Base-by-base conservation (phyloP, 352 stramenopile genomes). In the Pythium vanterpoolii region DNA sequence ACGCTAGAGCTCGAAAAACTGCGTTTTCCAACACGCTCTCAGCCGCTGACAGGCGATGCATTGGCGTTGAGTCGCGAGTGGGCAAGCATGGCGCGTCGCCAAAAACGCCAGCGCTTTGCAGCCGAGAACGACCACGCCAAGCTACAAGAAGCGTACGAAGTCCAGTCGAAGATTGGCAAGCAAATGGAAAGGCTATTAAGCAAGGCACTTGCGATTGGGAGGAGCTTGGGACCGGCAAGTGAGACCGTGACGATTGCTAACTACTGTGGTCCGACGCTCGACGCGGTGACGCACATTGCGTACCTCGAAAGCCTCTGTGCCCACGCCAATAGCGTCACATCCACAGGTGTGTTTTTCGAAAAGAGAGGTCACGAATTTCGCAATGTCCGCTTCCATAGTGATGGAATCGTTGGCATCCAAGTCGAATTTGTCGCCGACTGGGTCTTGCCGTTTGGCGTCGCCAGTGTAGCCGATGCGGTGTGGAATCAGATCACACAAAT, bases 401-500 rank as follows among this genome's bases (percentile, higher is more conserved):
- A 23, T n/a, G 39, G 38, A 1, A 26, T 8, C 11, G 26, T 31
- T 14, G 38, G 51, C 21, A 50, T 59, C 18, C 38, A 59, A 23
- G 28, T 59, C 24, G 24, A 50, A 27, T 59, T 50, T 39, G 27
- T 21, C 3, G 39, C 27, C n/a, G 28, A 23, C 11, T 59, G 33
- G 26, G 28, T 21, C 8, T 21, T 59, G 26, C 51, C 51, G n/a
- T 59, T 59, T 16, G n/a, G n/a, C 14, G 39, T 50, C 13, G 27
- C 27, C 16, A 21, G 16, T 3, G 39, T 59, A 18, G 51, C 51
- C 16, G 38, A 59, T 21, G 51, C 13, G 8, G 11, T 59, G 19
- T 59, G 51, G 51, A 19, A 40, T 1, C 14, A 50, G 39, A 42
- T 45, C 38, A 59, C 51, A 9, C 39, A 28, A 14, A 59, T 59